Evolutionary conservation across 192 early-diverging fungal genomes (phyloP).

Genomic region (Paraglomus occultum): DNA sequence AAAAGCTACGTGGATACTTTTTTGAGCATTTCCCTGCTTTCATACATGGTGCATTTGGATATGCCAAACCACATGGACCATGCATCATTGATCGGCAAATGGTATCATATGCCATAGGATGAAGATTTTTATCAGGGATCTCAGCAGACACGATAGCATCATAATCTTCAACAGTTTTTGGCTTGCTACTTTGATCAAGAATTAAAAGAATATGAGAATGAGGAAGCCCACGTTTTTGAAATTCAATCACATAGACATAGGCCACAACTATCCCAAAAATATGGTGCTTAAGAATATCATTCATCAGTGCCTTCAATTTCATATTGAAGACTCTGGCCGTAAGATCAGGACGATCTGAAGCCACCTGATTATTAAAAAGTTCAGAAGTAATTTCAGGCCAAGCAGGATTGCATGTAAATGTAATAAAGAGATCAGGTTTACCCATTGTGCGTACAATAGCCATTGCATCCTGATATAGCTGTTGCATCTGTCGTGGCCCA

Average conservation of each 20-base stretch:
- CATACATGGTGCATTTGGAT: slow-evolving; percentile 34
- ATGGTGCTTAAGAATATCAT: slow-evolving; percentile 15
- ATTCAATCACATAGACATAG: slow-evolving; percentile 37
- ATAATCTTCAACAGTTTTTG: slow-evolving; percentile 22
- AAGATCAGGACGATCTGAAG: slow-evolving; percentile 31
- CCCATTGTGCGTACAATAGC: slow-evolving; percentile 30
- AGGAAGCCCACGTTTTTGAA: slow-evolving; percentile 41
- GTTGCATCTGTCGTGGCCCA: slow-evolving; percentile 26
- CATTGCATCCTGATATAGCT: slow-evolving; percentile 32
- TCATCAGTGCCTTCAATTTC: slow-evolving; percentile 25
- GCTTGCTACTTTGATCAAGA: slow-evolving; percentile 22
- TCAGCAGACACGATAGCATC: slow-evolving; percentile 33
- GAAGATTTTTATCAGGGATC: slow-evolving; percentile 24
- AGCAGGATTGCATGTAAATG: slow-evolving; percentile 34
- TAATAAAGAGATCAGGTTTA: slow-evolving; percentile 43
- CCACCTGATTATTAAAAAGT: slow-evolving; percentile 17
- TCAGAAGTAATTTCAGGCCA: slow-evolving; percentile 30
- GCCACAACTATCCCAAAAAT: slow-evolving; percentile 36
- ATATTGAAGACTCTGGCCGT: slow-evolving; percentile 26
- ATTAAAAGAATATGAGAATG: slow-evolving; percentile 42
- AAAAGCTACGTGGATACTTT: slow-evolving; percentile 24
- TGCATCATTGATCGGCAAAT: slow-evolving; percentile 34
- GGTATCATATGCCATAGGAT: slow-evolving; percentile 28
- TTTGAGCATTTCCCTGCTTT: slow-evolving; percentile 35
- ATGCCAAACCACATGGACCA: slow-evolving; percentile 29